phyloP scores from a whole-genome alignment of 2,329 filamentous ascomycete species.

The Emmonsiellopsis sp. region DNA sequence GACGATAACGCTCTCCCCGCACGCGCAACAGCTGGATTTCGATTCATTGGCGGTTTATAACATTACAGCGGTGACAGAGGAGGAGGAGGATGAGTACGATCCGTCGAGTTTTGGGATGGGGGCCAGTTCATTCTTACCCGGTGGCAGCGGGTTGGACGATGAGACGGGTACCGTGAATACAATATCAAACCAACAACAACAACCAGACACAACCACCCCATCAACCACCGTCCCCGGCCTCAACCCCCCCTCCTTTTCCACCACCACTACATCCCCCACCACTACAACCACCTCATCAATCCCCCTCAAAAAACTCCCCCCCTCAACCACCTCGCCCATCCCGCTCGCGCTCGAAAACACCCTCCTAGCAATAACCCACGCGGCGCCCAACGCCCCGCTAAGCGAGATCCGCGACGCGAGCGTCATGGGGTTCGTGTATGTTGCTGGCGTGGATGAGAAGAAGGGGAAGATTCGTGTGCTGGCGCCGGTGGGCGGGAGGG shows the following conservation, averaged over 20 bases:
- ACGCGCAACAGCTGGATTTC: constrained; percentile 77
- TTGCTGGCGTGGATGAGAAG: constrained; percentile 81
- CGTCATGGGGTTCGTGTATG: constrained; percentile 87
- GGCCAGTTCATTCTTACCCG: constrained; percentile 27
- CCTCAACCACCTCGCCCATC: constrained; percentile 38
- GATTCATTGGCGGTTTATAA: constrained; percentile 65
- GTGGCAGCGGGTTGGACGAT: constrained; percentile 21
- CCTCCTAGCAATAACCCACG: constrained; percentile 77
- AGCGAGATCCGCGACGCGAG: constrained; percentile 69
- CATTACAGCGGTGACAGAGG: constrained; percentile 47
- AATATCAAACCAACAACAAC: constrained; percentile 14
- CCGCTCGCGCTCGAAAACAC: constrained; percentile 61
- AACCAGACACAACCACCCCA: not conserved
- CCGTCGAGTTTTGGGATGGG: constrained; percentile 24
- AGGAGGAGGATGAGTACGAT: constrained; percentile 33
- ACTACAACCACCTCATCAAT: constrained; percentile 13
- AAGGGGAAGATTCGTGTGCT: constrained; percentile 72
- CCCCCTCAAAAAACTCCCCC: constrained; percentile 52
- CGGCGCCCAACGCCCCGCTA: constrained; percentile 57
- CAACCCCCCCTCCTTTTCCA: constrained; percentile 21
- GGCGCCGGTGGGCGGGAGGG: constrained; percentile 70
- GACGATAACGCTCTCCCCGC: constrained; percentile 70
- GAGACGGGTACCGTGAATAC: constrained; percentile 8
- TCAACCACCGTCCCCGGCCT: constrained; percentile 5
- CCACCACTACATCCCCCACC: constrained; percentile 17